Base-by-base conservation (phyloP, 139 green algal genomes). In the Coccomyxa sp. region DNA sequence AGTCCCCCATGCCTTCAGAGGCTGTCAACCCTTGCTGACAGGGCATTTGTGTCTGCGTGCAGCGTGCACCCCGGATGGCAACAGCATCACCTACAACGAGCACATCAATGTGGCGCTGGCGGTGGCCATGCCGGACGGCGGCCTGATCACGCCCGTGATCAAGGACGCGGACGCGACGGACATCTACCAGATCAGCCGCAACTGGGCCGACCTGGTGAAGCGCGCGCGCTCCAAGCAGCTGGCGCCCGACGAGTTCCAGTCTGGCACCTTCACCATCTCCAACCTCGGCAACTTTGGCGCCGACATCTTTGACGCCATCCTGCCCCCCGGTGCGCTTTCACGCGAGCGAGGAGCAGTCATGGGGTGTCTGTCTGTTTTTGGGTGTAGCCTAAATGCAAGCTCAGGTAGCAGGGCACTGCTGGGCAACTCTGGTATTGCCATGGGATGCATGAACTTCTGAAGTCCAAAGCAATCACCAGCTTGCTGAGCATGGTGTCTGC, bases 251-350 rank as follows among this genome's bases (percentile, higher is more conserved):
- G 94, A 97, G 82, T 98, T 94, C 91, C 94, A 86, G 85, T 92
- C 84, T 76, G 97, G 95, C 79, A 99, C 92, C 83, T 99, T 99
- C 94, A 98, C 95, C 80, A 95, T 99, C 84, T 97, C 92, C 85
- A 99, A 99, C 93, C 88, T 99, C 85, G 97, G 97, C 88, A 99
- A 99, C 96, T 99, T 94, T 89, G 97, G 97, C 66, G 96, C 98
- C 25, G 94, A 98, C 82, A 87, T 83, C 16, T 99, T 99, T 84
- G 96, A 98, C 82, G 97, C 97, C 82, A 98, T 99, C 86, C 88
- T 99, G 82, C 96, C 95, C 0, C 92, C 94, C 30, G 95, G 95
- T 91, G 84, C 85, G 87, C 67, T 32, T 3, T 51, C 38, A 51
- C 38, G 38, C 38, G 7, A 51, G 38, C 45, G 9, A 30, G 66